Evolutionary conservation across 257 asterid species (phyloP).

Genomic region (Asclepias syriaca): DNA sequence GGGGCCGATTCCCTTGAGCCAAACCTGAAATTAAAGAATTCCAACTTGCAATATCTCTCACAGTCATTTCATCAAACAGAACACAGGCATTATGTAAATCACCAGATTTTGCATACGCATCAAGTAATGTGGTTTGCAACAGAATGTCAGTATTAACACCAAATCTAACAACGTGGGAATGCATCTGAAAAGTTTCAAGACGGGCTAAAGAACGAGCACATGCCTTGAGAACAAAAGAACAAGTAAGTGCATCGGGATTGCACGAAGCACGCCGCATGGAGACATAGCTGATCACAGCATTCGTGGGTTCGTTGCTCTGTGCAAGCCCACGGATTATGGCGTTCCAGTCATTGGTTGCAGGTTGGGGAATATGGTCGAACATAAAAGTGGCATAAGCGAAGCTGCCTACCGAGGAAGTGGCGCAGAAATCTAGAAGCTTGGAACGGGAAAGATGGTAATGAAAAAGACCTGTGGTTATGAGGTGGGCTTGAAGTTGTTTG

Average conservation of each 20-base stretch:
- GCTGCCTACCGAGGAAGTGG: conserved; percentile 44
- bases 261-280: conserved; percentile 63
- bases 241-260: conserved; percentile 82
- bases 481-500: conserved; percentile 74
- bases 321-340: conserved; percentile 95
- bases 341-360: conserved; percentile 83
- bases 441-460: conserved; percentile 48
- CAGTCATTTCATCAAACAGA: conserved; percentile 71
- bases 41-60: conserved; percentile 78
- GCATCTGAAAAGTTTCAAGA: conserved; percentile 52
- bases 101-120: conserved; percentile 62
- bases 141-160: conserved; percentile 59
- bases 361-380: conserved; percentile 48
- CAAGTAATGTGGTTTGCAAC: conserved; percentile 75
- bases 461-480: conserved; percentile 59
- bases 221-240: conserved; percentile 86
- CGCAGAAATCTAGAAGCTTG: conserved; percentile 61
- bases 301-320: conserved; percentile 53
- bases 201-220: conserved; percentile 75
- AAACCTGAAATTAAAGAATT: conserved; percentile 82
- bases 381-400: conserved; percentile 53
- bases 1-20: conserved; percentile 78
- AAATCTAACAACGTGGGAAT: conserved; percentile 37
- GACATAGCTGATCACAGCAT: conserved; percentile 51
- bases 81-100: conserved; percentile 45